Evolutionary conservation across 768 basidiomycete species (phyloP).

Genomic region (Tricholoma flavovirens): DNA sequence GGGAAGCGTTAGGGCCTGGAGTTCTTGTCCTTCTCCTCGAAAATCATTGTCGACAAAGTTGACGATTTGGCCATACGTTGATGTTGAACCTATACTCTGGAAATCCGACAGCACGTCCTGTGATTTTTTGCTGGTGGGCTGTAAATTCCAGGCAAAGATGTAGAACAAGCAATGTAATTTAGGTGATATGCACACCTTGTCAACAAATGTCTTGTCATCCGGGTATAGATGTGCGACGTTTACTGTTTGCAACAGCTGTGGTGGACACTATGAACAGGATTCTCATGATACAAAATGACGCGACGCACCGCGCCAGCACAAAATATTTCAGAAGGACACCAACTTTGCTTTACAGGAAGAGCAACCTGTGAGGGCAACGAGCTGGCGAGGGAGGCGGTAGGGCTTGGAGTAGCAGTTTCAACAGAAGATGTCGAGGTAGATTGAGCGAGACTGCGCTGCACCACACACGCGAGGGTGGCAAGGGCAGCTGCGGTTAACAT

Average conservation of each 20-base stretch:
- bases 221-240: conserved; percentile 68
- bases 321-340: conserved; percentile 75
- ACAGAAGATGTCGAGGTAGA: conserved; percentile 22
- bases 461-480: conserved; percentile 13
- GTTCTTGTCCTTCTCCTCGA: conserved; percentile 79
- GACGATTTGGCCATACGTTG: conserved; percentile 62
- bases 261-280: conserved; percentile 10
- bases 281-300: background rate
- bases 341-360: conserved; percentile 63
- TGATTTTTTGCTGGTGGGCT: conserved; percentile 69
- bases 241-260: conserved; percentile 77
- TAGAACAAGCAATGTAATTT: background rate
- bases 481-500: conserved; percentile 20
- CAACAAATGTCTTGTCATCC: conserved; percentile 87
- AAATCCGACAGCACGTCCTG: conserved; percentile 71
- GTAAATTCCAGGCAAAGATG: conserved; percentile 8
- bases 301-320: conserved; percentile 67
- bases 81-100: conserved; percentile 35
- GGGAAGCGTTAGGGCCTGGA: conserved; percentile 54
- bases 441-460: conserved; percentile 13
- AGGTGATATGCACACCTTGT: conserved; percentile 39
- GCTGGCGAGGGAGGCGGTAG: conserved; percentile 47
- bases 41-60: conserved; percentile 73
- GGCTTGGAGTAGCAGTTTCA: conserved; percentile 59
- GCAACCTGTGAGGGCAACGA: conserved; percentile 60